Evolutionary conservation across 768 basidiomycete genomes (phyloP), one percentile per base, ranked within the genome.

Genomic region (Leucocoprinus leucothites): DNA sequence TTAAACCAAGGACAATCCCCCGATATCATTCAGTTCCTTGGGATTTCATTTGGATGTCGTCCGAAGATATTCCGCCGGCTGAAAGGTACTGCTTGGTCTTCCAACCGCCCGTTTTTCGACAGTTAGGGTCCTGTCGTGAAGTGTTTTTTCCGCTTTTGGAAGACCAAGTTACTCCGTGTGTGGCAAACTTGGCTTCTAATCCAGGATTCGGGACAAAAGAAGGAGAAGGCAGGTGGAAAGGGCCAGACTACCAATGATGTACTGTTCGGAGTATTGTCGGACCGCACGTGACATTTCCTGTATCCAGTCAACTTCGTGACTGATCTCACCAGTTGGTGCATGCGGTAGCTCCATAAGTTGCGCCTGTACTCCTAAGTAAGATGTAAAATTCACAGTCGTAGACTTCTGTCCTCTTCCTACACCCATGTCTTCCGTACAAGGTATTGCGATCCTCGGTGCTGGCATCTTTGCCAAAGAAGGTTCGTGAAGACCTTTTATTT

Each of bases 381-480:
- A 31, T 31, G 31, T 11, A 31, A 31, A 31, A 31, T 31, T 11
- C 31, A 31, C 21, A 24, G 13, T 25, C 3, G 31, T 3, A n/a
- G 22, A 58, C 64, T 34, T 40, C 36, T 53, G 31, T 36, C 40
- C 22, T 56, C 49, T 48, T 50, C 22, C 36, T 42, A 53, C 57
- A 59, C 60, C 51, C 56, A 81, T 80, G 78, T 68, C 77, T 38
- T 66, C 62, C 47, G 57, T 68, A 56, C 58, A 71, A 51, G 84
- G 85, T 25, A 71, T 89, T 53, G 92, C 91, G 22, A 81, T 94
- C 62, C 81, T 94, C 43, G 91, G 91, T 57, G 84, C 88, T 47
- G 91, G 92, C 19, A 78, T 92, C 55, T 91, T 91, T 60, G 87
- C 86, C 51, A 84, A 76, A 61, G 82, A 86, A 76, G 87, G 88